Conservation (phyloP, 768 basidiomycete species). For the Artomyces pyxidatus region DNA sequence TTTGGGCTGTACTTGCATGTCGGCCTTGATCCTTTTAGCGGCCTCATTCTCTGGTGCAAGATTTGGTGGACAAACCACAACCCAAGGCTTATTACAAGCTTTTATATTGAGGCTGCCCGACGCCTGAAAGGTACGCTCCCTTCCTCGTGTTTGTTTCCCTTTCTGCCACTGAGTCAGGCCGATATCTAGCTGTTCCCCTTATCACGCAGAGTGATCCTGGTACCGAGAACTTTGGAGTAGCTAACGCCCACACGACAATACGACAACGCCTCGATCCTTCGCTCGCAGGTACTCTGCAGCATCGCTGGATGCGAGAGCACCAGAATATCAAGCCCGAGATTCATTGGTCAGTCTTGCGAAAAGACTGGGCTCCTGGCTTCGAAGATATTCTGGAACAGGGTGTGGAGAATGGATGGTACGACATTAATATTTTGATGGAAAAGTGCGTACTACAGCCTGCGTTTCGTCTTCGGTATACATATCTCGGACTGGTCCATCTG, state of each 20-base stretch:
- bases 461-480: too few species aligned
- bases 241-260: slow-evolving; percentile 34
- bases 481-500: too few species aligned
- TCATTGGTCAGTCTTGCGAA: slow-evolving; percentile 14
- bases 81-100: slow-evolving; percentile 14
- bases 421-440: not conserved
- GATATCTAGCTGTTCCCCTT: slow-evolving; percentile 32
- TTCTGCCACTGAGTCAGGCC: too few species aligned
- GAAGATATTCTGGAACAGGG: slow-evolving; percentile 13
- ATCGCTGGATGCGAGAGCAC: slow-evolving; percentile 25
- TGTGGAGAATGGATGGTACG: not conserved
- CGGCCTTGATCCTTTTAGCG: slow-evolving; percentile 9
- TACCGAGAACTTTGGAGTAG: slow-evolving; percentile 35
- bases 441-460: too few species aligned
- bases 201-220: slow-evolving; percentile 38
- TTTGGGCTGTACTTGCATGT: slow-evolving; percentile 15
- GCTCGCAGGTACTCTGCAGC: slow-evolving; percentile 31
- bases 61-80: slow-evolving; percentile 19
- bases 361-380: slow-evolving; percentile 12
- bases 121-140: slow-evolving; percentile 15
- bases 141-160: too few species aligned
- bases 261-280: slow-evolving; percentile 33
- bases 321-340: slow-evolving; percentile 22
- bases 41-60: slow-evolving; percentile 13
- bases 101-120: slow-evolving; percentile 26